Evolutionary conservation across 805 yeast species (phyloP).

Genomic region (Myxozyma monticola): DNA sequence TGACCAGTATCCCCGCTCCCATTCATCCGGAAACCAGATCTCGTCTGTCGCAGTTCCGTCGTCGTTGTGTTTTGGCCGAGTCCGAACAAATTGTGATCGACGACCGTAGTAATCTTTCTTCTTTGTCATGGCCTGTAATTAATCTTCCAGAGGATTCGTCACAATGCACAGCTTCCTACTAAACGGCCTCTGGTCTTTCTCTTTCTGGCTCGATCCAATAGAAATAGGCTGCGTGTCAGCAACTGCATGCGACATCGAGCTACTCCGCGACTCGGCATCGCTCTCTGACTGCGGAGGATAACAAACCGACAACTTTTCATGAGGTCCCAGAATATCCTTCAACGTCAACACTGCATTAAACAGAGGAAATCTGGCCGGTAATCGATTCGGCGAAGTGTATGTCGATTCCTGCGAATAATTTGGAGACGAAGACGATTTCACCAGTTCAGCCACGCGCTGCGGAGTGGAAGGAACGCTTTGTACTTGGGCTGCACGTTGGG

Average conservation of each 20-base stretch:
- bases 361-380: constrained; percentile 8
- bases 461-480: too few species aligned
- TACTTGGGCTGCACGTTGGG: too few species aligned
- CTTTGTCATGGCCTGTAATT: constrained; percentile 5
- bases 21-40: constrained; percentile 9
- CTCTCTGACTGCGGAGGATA: too few species aligned
- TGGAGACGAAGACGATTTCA: too few species aligned
- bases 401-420: constrained; percentile 3
- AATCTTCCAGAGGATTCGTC: constrained; percentile 7
- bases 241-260: too few species aligned
- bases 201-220: too few species aligned
- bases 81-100: constrained; percentile 10
- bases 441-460: too few species aligned
- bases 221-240: too few species aligned
- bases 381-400: constrained; percentile 12
- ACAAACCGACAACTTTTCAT: too few species aligned
- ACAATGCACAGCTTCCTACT: too few species aligned
- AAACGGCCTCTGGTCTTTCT: too few species aligned
- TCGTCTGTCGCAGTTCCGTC: neutral
- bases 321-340: constrained; percentile 3
- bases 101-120: constrained; percentile 12
- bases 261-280: too few species aligned
- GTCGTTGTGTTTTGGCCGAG: neutral
- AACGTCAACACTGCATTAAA: constrained; percentile 7
- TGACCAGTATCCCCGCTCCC: constrained; percentile 23